Evolutionary conservation across 2,329 filamentous ascomycete species (phyloP).

Genomic region (Fusarium torreyae): DNA sequence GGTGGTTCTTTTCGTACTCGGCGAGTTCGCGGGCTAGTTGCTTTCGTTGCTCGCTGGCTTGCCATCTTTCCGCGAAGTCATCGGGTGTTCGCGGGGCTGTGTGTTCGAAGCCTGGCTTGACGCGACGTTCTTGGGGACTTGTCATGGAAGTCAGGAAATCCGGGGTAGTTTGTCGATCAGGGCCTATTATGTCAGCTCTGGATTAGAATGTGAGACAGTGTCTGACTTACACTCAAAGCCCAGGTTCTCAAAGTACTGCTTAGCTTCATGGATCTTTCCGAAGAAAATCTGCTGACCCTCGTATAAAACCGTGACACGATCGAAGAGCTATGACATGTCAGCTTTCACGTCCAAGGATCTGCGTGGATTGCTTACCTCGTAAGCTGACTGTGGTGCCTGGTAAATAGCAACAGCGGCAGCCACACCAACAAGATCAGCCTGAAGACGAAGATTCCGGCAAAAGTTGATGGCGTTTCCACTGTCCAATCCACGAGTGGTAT

Average conservation of each 20-base stretch:
- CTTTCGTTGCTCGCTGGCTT: constrained; percentile 46
- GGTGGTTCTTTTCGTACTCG: constrained; percentile 49
- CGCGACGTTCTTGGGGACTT: constrained; percentile 54
- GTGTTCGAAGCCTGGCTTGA: constrained; percentile 52
- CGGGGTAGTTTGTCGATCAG: constrained; percentile 47
- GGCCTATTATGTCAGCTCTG: constrained; percentile 32
- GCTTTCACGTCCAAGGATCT: not conserved
- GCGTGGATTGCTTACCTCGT: constrained; percentile 57
- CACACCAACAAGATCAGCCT: constrained; percentile 49
- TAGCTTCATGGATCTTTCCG: constrained; percentile 70
- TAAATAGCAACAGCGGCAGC: constrained; percentile 63
- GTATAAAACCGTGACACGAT: constrained; percentile 78
- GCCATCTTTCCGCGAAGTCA: constrained; percentile 57
- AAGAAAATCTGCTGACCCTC: constrained; percentile 79
- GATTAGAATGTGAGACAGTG: rapidly evolving
- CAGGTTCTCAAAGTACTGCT: constrained; percentile 70
- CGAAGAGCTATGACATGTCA: constrained; percentile 70
- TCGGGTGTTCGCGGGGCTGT: constrained; percentile 56
- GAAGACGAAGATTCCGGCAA: constrained; percentile 45
- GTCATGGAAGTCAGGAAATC: constrained; percentile 61
- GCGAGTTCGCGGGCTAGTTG: constrained; percentile 51
- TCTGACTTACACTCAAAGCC: constrained; percentile 45
- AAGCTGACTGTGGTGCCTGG: constrained; percentile 73
- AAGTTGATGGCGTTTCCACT: constrained; percentile 51
- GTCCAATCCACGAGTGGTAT: constrained; percentile 51